Evolutionary conservation across 108 stramenopile species (phyloP).

Genomic region (Stephanodiscus minutulus): DNA sequence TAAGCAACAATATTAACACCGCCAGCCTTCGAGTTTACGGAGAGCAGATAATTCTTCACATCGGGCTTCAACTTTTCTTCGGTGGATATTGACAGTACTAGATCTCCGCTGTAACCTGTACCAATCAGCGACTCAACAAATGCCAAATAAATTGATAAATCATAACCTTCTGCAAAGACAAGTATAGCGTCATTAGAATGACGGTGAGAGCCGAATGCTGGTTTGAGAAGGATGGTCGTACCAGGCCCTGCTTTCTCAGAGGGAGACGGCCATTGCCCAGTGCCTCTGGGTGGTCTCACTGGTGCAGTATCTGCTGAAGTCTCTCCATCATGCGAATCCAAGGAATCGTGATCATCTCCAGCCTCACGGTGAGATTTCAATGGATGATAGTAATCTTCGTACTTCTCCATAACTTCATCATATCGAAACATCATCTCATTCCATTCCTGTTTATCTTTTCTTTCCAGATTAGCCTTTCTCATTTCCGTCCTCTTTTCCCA

Average conservation of each 20-base stretch:
- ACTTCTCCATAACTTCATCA: conserved; percentile 28
- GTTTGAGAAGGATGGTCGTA: conserved; percentile 35
- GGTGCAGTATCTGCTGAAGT: conserved; percentile 3
- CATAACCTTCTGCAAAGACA: conserved; percentile 70
- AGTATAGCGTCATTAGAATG: conserved; percentile 39
- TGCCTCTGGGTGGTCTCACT: not conserved
- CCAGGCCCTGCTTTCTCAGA: conserved; percentile 25
- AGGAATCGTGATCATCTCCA: not conserved
- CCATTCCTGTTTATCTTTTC: conserved; percentile 38
- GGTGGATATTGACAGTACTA: conserved; percentile 70
- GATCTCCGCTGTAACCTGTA: conserved; percentile 74
- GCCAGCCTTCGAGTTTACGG: conserved; percentile 20
- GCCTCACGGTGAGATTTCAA: conserved; percentile 1
- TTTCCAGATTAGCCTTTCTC: conserved; percentile 34
- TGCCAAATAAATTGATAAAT: conserved; percentile 61
- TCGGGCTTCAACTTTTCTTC: conserved; percentile 45
- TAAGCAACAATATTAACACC: conserved; percentile 69
- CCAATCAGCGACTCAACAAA: conserved; percentile 70
- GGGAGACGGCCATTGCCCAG: conserved; percentile 23
- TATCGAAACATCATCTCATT: conserved; percentile 34
- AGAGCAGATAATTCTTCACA: conserved; percentile 71
- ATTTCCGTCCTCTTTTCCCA: conserved; percentile 34
- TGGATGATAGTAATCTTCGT: conserved; percentile 16
- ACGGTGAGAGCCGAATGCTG: conserved; percentile 36
- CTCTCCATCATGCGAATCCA: conserved; percentile 1